Evolutionary conservation across 345 rosid species (phyloP), one percentile per base, ranked within the genome.

Genomic region (Hirschfeldia incana): DNA sequence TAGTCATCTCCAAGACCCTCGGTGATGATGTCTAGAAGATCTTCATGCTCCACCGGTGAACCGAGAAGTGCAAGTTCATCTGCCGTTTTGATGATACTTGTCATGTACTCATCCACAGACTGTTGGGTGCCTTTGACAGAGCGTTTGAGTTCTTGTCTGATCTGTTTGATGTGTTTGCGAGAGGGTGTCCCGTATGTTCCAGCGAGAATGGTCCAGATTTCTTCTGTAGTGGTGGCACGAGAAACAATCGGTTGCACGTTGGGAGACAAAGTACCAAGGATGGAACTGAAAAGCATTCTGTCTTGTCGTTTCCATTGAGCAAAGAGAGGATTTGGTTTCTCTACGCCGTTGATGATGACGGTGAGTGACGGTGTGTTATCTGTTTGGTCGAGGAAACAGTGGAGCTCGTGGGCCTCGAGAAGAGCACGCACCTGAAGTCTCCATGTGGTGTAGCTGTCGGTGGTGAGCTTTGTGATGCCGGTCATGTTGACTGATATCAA

Each of bases 191-290:
- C 49, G 49, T 42, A 42, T 10, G 49, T 42, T 42, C 13, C 49
- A 0, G 49, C 49, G 0, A 42, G 49, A 0, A 42, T 1, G 55
- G 2, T 49, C 55, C 55, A 49, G 16, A 12, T 49, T 1, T 49
- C 16, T 0, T 49, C 13, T 84, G 79, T 75, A 85, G 91, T 27
- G 64, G 78, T 70, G 66, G 86, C 12, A 87, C 64, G 10, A 83
- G 66, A 6, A 88, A 84, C 15, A 86, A 75, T 29, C 80, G 86
- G 86, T 76, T 69, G 86, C 74, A 91, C 81, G 84, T 89, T 83
- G 39, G 49, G 13, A 42, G 49, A 42, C 49, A 42, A 42, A 8
- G 3, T 42, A 13, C 49, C 49, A 42, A 42, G 13, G 13, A 42
- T 42, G 7, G 49, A 3, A 29, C 84, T 83, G 84, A 89, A 42